Percentiles rank a stretch among this genome's conserved stretches.
Evolutionary conservation across 1,139 yeast species (phyloP).

Genomic region (Yamadazyma kanchanaburiensis): DNA sequence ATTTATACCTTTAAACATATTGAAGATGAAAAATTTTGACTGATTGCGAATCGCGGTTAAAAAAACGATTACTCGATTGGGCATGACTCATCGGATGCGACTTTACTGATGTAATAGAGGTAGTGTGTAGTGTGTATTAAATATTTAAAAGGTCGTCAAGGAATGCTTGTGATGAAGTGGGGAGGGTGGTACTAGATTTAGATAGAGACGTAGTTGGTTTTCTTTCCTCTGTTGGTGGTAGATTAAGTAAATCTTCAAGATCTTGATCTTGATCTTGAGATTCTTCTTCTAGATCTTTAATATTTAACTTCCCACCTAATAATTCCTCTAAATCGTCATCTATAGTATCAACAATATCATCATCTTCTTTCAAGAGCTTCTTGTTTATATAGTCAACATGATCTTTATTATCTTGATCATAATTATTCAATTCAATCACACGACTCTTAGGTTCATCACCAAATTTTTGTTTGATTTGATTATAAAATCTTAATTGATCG

Average conservation of each 20-base stretch:
- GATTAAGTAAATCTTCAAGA: constrained; percentile 17
- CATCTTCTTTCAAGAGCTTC: constrained; percentile 12
- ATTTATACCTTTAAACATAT: constrained; percentile 1
- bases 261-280: not conserved
- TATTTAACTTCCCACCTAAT: constrained; percentile 5
- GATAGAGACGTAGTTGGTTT: too few species aligned
- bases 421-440: constrained; percentile 39
- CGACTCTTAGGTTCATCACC: constrained; percentile 5
- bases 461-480: constrained; percentile 29
- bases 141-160: too few species aligned
- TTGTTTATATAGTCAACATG: constrained; percentile 27
- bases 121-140: too few species aligned
- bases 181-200: too few species aligned
- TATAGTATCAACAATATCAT: constrained; percentile 4
- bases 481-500: constrained; percentile 25
- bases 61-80: constrained; percentile 30
- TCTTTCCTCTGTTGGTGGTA: too few species aligned
- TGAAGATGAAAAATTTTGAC: constrained; percentile 5
- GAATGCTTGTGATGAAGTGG: too few species aligned
- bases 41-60: constrained; percentile 43
- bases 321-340: constrained; percentile 17
- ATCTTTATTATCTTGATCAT: constrained; percentile 19
- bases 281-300: not conserved
- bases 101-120: constrained; percentile 1
- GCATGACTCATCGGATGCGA: constrained; percentile 17